A percentile compares a stretch with the other conserved stretches of the same genome.
Evolutionary conservation across 2,329 filamentous ascomycete species (phyloP).

Genomic region (Cephalotrichum gorgonifer): DNA sequence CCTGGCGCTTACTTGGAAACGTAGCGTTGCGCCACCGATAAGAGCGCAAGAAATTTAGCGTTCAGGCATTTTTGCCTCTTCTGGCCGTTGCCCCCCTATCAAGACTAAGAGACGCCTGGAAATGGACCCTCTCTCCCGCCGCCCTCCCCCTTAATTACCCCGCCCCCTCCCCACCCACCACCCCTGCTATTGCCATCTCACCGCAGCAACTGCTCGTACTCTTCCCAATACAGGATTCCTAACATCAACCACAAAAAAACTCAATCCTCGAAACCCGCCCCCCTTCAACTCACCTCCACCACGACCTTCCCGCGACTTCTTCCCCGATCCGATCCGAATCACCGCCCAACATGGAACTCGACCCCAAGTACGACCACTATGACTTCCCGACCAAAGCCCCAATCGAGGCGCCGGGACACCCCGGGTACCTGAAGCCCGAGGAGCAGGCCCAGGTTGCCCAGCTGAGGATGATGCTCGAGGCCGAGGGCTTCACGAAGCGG

Average conservation of each 20-base stretch:
- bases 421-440: conserved; percentile 74
- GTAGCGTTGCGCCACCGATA: too few species aligned
- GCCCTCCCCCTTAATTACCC: not conserved
- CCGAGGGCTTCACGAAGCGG: conserved; percentile 68
- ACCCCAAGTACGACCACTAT: conserved; percentile 93
- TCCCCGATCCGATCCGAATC: not conserved
- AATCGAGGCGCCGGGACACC: conserved; percentile 63
- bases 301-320: not conserved
- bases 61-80: too few species aligned
- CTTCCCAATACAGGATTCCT: not conserved
- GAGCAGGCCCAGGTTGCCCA: conserved; percentile 87
- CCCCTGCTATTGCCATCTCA: too few species aligned
- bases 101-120: too few species aligned
- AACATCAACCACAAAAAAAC: not conserved
- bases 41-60: too few species aligned
- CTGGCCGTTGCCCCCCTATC: too few species aligned
- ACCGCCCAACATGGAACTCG: conserved; percentile 41
- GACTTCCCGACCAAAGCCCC: conserved; percentile 78
- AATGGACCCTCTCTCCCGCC: too few species aligned
- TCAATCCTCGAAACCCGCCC: not conserved
- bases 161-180: not conserved
- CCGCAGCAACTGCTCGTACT: too few species aligned
- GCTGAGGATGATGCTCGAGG: conserved; percentile 75
- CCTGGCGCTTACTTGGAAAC: too few species aligned
- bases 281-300: not conserved